A percentile compares a stretch with the other conserved stretches of the same genome.
These are phyloP conservation scores for Annulohypoxylon stygium DNA, from an alignment of 495 filamentous ascomycete species.

Conservation along the genomic window DNA sequence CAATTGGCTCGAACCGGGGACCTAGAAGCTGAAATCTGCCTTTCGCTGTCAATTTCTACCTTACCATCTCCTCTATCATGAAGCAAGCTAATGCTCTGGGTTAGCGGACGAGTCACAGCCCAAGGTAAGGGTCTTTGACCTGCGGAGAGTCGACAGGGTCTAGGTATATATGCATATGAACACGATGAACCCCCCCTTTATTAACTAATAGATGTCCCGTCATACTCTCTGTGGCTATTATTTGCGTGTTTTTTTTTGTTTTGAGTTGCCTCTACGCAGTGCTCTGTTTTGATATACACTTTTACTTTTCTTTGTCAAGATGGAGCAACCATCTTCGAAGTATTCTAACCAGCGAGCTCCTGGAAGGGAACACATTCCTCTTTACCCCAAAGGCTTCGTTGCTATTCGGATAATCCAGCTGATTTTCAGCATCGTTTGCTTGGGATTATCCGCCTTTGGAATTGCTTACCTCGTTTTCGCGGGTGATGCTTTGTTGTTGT, in stretches of 20 bases:
- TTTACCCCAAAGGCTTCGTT: conserved; percentile 63
- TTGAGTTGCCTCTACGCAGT: background rate
- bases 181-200: conserved; percentile 10
- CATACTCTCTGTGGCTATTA: conserved; percentile 11
- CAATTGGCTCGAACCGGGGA: conserved; percentile 1
- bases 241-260: background rate
- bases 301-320: conserved; percentile 4
- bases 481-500: conserved; percentile 54
- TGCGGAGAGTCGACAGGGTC: conserved; percentile 7
- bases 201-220: background rate
- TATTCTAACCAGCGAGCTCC: conserved; percentile 48
- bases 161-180: conserved; percentile 22
- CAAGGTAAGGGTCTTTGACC: conserved; percentile 7
- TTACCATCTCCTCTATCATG: conserved; percentile 17
- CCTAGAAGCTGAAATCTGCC: conserved; percentile 27
- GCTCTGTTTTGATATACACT: background rate
- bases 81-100: conserved; percentile 20
- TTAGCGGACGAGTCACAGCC: conserved; percentile 7
- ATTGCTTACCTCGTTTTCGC: conserved; percentile 46
- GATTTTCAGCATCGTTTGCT: conserved; percentile 71
- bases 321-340: conserved; percentile 41
- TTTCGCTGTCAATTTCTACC: conserved; percentile 11
- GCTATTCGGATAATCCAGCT: conserved; percentile 72
- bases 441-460: conserved; percentile 78
- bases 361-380: conserved; percentile 60